These are phyloP conservation scores for Herpetomonas muscarum DNA, from an alignment of 208 protist species.

Conservation along the genomic window DNA sequence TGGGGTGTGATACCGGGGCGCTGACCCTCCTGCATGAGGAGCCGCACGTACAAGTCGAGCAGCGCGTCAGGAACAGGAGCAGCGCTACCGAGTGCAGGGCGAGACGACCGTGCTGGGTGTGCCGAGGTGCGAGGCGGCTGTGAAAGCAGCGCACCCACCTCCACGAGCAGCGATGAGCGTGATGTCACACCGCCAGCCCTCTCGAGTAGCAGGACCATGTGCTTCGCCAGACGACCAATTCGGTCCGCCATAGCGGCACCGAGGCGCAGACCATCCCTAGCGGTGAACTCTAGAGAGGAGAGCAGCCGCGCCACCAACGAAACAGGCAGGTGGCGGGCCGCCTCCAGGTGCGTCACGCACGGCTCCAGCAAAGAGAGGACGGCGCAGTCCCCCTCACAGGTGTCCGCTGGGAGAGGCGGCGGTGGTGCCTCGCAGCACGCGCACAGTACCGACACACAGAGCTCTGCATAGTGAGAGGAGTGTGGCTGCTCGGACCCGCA, in stretches of 20 bases:
- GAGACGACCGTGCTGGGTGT: background rate
- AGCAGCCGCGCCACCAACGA: no score
- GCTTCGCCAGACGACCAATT: background rate
- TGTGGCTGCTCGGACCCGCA: no score
- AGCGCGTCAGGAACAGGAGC: constrained; percentile 38
- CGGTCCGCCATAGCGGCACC: background rate
- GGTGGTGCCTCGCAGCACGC: no score
- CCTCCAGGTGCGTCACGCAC: no score
- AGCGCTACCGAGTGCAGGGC: background rate
- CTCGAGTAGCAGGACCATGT: background rate
- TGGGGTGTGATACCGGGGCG: background rate
- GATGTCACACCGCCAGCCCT: background rate
- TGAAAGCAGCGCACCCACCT: background rate
- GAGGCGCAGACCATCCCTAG: background rate
- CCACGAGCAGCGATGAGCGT: background rate
- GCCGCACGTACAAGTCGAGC: constrained; percentile 54
- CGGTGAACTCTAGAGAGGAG: no score
- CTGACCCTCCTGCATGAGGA: constrained; percentile 27
- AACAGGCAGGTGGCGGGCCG: no score
- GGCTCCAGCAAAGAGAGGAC: no score
- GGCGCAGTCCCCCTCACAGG: no score
- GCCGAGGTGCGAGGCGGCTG: background rate
- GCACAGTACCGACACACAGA: no score
- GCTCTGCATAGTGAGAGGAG: no score
- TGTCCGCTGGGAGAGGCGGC: no score